Percentiles rank a stretch among this genome's conserved stretches.
phyloP scores from a whole-genome alignment of 2,329 filamentous ascomycete species.

The Rasamsonia emersonii region DNA sequence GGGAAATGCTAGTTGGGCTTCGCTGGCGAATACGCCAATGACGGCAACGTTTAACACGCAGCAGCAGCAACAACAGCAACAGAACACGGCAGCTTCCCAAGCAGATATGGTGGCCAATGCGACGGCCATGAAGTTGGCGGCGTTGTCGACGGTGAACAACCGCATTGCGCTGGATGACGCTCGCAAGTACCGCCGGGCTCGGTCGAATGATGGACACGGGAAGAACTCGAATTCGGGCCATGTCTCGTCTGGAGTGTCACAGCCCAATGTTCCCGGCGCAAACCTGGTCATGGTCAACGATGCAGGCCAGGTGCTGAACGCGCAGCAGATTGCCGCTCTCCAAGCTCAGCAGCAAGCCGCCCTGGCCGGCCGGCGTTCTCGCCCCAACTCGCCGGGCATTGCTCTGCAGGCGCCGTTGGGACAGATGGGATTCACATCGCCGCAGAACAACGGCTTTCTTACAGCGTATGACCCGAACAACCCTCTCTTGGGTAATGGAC shows the following conservation, averaged over 20 bases:
- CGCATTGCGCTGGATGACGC: conserved; percentile 94
- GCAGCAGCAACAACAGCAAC: too few species aligned
- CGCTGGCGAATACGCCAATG: conserved; percentile 97
- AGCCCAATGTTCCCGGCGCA: conserved; percentile 55
- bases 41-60: conserved; percentile 67
- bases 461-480: conserved; percentile 72
- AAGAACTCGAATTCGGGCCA: conserved; percentile 41
- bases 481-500: conserved; percentile 60
- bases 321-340: conserved; percentile 75
- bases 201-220: conserved; percentile 68
- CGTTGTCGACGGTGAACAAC: conserved; percentile 95
- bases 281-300: conserved; percentile 94
- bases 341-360: conserved; percentile 56
- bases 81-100: conserved; percentile 56
- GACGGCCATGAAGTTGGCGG: conserved; percentile 96
- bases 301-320: conserved; percentile 75
- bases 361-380: conserved; percentile 63
- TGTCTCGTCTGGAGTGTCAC: conserved; percentile 57
- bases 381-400: conserved; percentile 81
- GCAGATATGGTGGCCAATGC: conserved; percentile 98
- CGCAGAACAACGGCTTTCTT: conserved; percentile 90
- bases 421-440: conserved; percentile 67
- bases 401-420: conserved; percentile 63
- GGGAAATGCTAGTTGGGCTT: conserved; percentile 90
- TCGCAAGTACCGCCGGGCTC: conserved; percentile 85